These are phyloP conservation scores for Stygiomarasmius scandens DNA, from an alignment of 1,284 basidiomycete genomes.

Conservation along the genomic window DNA sequence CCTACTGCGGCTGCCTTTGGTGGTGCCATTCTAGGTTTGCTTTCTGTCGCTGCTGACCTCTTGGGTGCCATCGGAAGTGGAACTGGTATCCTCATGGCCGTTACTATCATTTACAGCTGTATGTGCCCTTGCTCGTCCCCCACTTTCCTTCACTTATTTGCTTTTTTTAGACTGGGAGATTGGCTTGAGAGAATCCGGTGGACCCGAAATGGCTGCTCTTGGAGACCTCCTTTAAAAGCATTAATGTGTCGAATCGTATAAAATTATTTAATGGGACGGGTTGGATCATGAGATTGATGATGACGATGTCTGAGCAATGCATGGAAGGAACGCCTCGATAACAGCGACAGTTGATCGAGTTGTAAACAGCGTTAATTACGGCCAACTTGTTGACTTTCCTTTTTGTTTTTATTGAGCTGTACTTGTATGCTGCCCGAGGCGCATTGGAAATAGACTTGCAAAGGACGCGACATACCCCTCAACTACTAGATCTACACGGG, in stretches of 20 bases:
- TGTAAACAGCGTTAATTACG: background rate
- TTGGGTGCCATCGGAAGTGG: slow-evolving; percentile 96
- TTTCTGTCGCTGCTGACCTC: slow-evolving; percentile 95
- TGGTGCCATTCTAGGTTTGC: slow-evolving; percentile 91
- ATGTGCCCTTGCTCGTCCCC: slow-evolving; percentile 33
- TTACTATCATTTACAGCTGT: slow-evolving; percentile 97
- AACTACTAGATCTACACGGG: background rate
- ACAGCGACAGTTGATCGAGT: background rate
- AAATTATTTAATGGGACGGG: background rate
- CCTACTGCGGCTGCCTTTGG: slow-evolving; percentile 97
- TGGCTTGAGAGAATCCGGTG: slow-evolving; percentile 75
- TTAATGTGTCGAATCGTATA: background rate
- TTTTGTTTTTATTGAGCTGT: background rate
- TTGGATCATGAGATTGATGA: background rate
- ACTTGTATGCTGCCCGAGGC: background rate
- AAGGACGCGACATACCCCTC: background rate
- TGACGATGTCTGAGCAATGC: background rate
- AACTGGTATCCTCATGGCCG: slow-evolving; percentile 97
- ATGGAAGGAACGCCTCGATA: background rate
- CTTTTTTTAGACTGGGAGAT: slow-evolving; percentile 69
- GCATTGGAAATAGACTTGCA: background rate
- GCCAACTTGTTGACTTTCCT: background rate
- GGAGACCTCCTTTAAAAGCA: slow-evolving; percentile 53
- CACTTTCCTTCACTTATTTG: background rate
- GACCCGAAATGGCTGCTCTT: slow-evolving; percentile 75